A percentile compares a stretch with the other conserved stretches of the same genome.
Evolutionary conservation across 2,329 filamentous ascomycete species (phyloP).

Genomic region (Gnomoniopsis smithogilvyi): DNA sequence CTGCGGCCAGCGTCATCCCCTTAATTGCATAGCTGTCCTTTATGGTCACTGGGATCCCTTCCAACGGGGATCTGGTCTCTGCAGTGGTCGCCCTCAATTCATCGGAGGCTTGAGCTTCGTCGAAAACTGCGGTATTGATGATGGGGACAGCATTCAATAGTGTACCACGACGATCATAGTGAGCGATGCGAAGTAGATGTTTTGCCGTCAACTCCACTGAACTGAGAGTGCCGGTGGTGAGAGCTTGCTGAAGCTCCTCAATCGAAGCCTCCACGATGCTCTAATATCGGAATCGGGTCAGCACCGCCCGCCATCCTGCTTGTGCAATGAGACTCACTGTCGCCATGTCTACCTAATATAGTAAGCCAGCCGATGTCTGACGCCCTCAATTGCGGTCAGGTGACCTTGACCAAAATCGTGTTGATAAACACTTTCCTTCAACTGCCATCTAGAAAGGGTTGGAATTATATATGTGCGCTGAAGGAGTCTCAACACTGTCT

Average conservation of each 20-base stretch:
- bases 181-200: background rate
- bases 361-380: background rate
- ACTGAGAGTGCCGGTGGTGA: background rate
- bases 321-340: background rate
- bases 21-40: slow-evolving; percentile 56
- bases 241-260: background rate
- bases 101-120: slow-evolving; percentile 46
- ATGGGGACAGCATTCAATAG: slow-evolving; percentile 45
- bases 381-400: background rate
- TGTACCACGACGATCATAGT: background rate
- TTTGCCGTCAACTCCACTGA: background rate
- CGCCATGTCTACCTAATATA: background rate
- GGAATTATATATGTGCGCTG: too few relatives aligned
- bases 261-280: background rate
- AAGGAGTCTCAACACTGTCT: too few relatives aligned
- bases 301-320: too few relatives aligned
- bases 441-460: too few relatives aligned
- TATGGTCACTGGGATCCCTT: slow-evolving; percentile 55
- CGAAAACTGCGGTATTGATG: slow-evolving; percentile 41
- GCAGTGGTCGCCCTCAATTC: slow-evolving; percentile 34
- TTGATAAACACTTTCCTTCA: too few relatives aligned
- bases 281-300: background rate
- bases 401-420: too few relatives aligned
- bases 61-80: slow-evolving; percentile 35
- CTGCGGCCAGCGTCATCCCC: slow-evolving; percentile 50